Base-by-base conservation (phyloP, 192 early-diverging fungal genomes). In the Obelidium mucronatum region DNA sequence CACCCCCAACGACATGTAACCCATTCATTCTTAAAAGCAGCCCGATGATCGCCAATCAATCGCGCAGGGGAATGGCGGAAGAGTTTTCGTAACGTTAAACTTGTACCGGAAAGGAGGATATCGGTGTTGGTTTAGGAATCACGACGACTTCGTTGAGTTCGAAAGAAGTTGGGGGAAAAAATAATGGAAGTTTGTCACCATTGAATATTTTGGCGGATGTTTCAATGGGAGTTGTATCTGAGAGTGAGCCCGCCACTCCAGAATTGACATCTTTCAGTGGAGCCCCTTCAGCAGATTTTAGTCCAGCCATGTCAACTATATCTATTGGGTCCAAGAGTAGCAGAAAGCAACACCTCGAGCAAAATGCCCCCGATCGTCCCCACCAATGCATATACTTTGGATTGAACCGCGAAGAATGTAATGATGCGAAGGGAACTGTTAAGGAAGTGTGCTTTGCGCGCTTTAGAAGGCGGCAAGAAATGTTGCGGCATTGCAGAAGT, bases 391-490 rank as follows among this genome's bases (percentile, higher is more conserved):
- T 51, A 33, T 55, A 59, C 33, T 6, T 13, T n/a, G 55, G 44
- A 0, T 11, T 59, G 24, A 15, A 6, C 19, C 44, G 44, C 44
- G 56, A 59, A 30, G 24, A n/a, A 59, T 11, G 13, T 59, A 19
- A 11, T 5, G n/a, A 30, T 22, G 24, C 11, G 11, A 6, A 59
- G 6, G 56, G 56, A 6, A 24, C 24, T 30, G 31, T 59, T 5
- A 59, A 59, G 24, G 56, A 59, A 31, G 56, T 31, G n/a, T 73
- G 70, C 37, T 24, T 15, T n/a, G 51, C 70, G 34, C 70, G 70
- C 33, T 73, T 73, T 59, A 52, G 70, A 13, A 3, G 70, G 31
- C 52, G 70, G 4, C 70, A 73, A 54, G 70, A 73, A 35, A 73
- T 73, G 70, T 54, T 73, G 1, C 52, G 70, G 1, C 70, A 73